Conservation (phyloP, 2,329 filamentous ascomycete genomes). For the Cercospora berteroae region DNA sequence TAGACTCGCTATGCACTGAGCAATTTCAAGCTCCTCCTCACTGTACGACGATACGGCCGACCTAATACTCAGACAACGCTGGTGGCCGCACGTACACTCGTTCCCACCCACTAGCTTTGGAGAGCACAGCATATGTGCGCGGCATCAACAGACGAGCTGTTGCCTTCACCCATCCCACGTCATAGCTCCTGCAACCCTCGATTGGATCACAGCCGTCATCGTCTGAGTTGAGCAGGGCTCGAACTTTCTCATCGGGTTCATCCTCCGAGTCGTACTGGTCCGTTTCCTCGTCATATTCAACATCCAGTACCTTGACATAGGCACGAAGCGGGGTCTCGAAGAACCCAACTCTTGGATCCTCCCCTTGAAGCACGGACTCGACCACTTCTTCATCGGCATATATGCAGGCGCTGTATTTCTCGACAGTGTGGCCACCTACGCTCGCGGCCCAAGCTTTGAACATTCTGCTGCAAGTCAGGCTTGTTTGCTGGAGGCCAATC, state of each 20-base stretch:
- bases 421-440: no score
- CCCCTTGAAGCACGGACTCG: not conserved
- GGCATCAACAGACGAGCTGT: not conserved
- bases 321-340: not conserved
- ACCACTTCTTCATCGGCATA: conserved; percentile 13
- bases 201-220: conserved; percentile 5
- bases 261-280: not conserved
- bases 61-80: not conserved
- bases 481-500: no score
- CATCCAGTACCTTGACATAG: conserved; percentile 10
- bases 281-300: not conserved
- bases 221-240: not conserved
- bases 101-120: not conserved
- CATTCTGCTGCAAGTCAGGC: not conserved
- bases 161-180: conserved; percentile 13
- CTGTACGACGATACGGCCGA: no score
- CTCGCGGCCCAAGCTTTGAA: not conserved
- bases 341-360: not conserved
- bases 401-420: conserved; percentile 2
- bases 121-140: not conserved
- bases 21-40: no score
- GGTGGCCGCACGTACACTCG: not conserved
- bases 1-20: no score
- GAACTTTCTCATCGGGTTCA: not conserved
- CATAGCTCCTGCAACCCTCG: conserved; percentile 3